Percentiles rank a stretch among this genome's conserved stretches.
phyloP scores from a whole-genome alignment of 495 filamentous ascomycete genomes.

The Penicillium mononematosum region DNA sequence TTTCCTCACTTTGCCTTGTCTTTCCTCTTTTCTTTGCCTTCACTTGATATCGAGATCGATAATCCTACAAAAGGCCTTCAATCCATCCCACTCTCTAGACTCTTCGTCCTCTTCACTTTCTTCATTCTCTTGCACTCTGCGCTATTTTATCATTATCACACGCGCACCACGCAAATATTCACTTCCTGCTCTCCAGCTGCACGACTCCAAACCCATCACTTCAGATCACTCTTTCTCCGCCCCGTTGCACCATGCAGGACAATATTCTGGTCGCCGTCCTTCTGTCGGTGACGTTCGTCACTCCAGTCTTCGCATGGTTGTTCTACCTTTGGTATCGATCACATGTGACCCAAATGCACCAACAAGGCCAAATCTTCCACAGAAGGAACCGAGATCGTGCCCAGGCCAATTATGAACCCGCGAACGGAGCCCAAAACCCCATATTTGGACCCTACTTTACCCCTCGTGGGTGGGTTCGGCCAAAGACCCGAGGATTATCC shows the following conservation, averaged over 20 bases:
- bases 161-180: not conserved
- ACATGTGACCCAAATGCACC: not conserved
- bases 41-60: not conserved
- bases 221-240: not conserved
- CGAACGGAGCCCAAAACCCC: not conserved
- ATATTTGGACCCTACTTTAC: conserved; percentile 1
- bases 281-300: not conserved
- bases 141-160: not conserved
- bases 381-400: not conserved
- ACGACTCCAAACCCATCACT: not conserved
- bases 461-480: conserved; percentile 1
- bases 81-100: not conserved
- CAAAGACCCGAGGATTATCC: not conserved
- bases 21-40: not conserved
- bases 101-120: not conserved
- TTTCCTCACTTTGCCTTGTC: no score
- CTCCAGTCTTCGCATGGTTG: not conserved
- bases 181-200: not conserved
- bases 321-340: conserved; percentile 3
- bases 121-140: not conserved
- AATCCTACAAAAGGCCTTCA: not conserved
- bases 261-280: not conserved
- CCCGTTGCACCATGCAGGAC: not conserved
- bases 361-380: not conserved
- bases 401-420: not conserved